Evolutionary conservation across 257 asterid genomes (phyloP), one percentile per base, ranked within the genome.

Genomic region (Pogostemon cablin): DNA sequence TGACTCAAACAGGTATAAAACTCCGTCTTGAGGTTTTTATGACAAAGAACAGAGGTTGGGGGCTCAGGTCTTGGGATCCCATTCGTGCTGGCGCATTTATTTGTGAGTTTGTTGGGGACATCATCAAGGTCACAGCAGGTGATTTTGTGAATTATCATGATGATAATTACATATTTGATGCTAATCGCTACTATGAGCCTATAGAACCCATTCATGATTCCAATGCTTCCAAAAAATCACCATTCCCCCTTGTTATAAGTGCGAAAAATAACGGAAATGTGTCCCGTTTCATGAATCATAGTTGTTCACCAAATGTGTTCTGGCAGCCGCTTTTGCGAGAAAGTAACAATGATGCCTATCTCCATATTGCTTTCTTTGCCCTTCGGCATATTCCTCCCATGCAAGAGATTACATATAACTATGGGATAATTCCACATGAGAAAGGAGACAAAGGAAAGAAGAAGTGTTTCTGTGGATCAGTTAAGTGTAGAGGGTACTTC

Each of bases 51-150:
- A 72, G 84, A 74, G 99, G 98, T 6, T 93, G 99, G 99, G 99
- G 98, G 52, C 99, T 93, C 34, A 89, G 98, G 81, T 93, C 99
- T 0, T 93, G 96, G 99, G 98, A 93, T 62, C 91, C 96, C 11
- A 91, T 93, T 37, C 96, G 96, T 32, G 86, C 87, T 0, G 99
- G 99, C 12, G 74, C 78, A 32, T 93, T 86, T 80, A 82, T 93
- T 35, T 93, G 96, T 44, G 99, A 89, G 82, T 91, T 86, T 76
- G 95, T 93, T 0, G 99, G 99, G 37, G 99, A 93, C 74, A 68
- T 82, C 32, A 68, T 87, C 57, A 84, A 84, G 53, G 73, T 20
- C 8, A 47, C 52, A 3, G 53, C 34, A 0, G 70, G 78, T 63
- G 88, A 83, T 56, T 71, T 61, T 67, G 87, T 73, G 52, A 78